phyloP scores from a whole-genome alignment of 257 asterid species.

The Datura wrightii region DNA sequence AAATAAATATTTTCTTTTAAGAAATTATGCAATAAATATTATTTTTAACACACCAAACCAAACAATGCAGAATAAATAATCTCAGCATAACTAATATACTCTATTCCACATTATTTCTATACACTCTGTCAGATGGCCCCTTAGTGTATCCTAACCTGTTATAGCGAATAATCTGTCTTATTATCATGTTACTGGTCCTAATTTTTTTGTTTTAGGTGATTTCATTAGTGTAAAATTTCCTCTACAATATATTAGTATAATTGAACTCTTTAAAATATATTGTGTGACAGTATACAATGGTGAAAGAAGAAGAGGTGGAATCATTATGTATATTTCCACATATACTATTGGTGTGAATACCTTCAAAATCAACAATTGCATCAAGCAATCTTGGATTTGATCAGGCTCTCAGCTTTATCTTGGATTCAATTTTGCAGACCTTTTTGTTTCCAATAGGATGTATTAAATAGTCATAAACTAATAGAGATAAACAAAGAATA shows the following conservation, averaged over 20 bases:
- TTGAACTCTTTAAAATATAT: neutral
- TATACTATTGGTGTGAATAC: slow-evolving; percentile 74
- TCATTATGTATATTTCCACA: slow-evolving; percentile 69
- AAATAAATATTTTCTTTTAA: too few relatives aligned
- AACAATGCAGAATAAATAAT: too few relatives aligned
- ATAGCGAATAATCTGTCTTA: neutral
- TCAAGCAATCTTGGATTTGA: slow-evolving; percentile 76
- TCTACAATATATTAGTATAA: neutral
- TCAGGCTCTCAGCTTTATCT: neutral
- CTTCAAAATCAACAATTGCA: slow-evolving; percentile 65
- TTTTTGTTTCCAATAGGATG: neutral
- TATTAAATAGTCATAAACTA: neutral
- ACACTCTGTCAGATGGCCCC: too few relatives aligned
- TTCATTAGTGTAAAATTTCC: neutral
- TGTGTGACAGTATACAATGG: slow-evolving; percentile 29
- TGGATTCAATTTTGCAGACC: slow-evolving; percentile 46
- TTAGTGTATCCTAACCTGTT: neutral
- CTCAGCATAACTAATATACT: too few relatives aligned
- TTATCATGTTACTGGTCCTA: neutral
- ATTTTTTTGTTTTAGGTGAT: neutral
- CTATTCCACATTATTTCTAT: too few relatives aligned
- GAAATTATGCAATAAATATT: too few relatives aligned
- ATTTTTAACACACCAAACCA: too few relatives aligned
- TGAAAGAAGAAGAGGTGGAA: slow-evolving; percentile 74
- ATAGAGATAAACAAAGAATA: neutral